phyloP scores from a whole-genome alignment of 2,329 filamentous ascomycete genomes.

The Nigrospora osmanthi region DNA sequence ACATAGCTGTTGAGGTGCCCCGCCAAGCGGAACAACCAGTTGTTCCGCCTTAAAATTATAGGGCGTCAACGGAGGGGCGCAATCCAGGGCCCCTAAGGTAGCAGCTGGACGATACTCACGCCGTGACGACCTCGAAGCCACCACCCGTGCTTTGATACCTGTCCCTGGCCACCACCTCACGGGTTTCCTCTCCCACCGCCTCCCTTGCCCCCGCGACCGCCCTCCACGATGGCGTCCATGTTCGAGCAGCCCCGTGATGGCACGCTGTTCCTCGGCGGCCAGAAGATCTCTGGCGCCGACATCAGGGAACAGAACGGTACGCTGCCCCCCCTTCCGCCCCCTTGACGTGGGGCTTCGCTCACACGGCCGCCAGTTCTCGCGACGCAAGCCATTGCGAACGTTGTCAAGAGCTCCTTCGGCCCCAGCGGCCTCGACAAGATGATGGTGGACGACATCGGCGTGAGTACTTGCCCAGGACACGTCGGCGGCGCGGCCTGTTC shows the following conservation, averaged over 20 bases:
- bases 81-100: no score
- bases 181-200: not conserved
- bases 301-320: conserved; percentile 94
- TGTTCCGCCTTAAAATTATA: no score
- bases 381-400: conserved; percentile 95
- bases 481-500: not conserved
- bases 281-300: conserved; percentile 94
- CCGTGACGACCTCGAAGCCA: no score
- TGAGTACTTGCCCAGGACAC: conserved; percentile 33
- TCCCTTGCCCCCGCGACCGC: not conserved
- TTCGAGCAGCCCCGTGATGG: conserved; percentile 95
- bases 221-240: conserved; percentile 71
- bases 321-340: conserved; percentile 15
- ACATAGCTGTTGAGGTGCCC: no score
- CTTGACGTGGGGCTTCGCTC: conserved; percentile 11
- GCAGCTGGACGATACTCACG: no score
- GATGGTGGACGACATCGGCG: conserved; percentile 99
- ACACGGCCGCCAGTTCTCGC: conserved; percentile 59
- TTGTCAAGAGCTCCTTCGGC: conserved; percentile 97
- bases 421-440: conserved; percentile 98
- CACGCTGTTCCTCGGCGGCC: conserved; percentile 91
- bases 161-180: not conserved
- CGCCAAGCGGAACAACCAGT: no score
- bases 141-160: no score
- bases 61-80: no score